Base-by-base conservation (phyloP, 768 basidiomycete genomes). In the Tricholoma furcatifolium region DNA sequence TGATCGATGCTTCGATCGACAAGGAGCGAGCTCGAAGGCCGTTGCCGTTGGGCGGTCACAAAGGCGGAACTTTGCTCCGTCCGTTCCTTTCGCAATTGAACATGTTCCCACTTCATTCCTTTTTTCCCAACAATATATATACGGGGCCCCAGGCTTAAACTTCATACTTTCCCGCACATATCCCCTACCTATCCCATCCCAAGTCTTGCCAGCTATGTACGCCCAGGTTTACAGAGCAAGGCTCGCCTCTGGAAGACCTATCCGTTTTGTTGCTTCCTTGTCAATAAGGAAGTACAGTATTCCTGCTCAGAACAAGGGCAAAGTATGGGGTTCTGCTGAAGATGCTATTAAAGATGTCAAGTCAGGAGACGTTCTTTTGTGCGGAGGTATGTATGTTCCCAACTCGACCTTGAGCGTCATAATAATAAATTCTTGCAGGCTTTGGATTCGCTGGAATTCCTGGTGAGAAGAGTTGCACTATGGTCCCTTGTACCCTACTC, bases 391-490 rank as follows among this genome's bases (percentile, higher is more conserved):
- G 84, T 63, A 47, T 35, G 23, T 40, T 49, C 40, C 20, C 34
- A 1, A 30, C 45, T n/a, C 6, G 38, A 27, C 18, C 34, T 41
- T 18, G 41, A 35, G 30, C 41, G 27, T 21, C 56, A 17, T 39
- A 43, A 43, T 49, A 6, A 35, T 20, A 6, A 41, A 46, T 1
- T 46, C 38, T 6, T 48, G 5, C 21, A 93, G 93, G 93, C 23
- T 97, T 97, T 62, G 93, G 93, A 41, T 73, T 91, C 47, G 90
- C 91, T 59, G 94, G 93, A 27, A 88, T 93, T 42, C 92, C 93
- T 62, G 88, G 90, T 91, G 41, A 38, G 73, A 60, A 42, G 40
- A 14, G 24, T 15, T 11, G 24, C 11, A 38, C 23, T 21, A 10
- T 8, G 15, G n/a, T 6, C 35, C 54, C 23, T 53, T 39, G 30